Percentiles rank a stretch among this genome's conserved stretches.
Evolutionary conservation across 345 rosid genomes (phyloP).

Genomic region (Arabis hirsuta): DNA sequence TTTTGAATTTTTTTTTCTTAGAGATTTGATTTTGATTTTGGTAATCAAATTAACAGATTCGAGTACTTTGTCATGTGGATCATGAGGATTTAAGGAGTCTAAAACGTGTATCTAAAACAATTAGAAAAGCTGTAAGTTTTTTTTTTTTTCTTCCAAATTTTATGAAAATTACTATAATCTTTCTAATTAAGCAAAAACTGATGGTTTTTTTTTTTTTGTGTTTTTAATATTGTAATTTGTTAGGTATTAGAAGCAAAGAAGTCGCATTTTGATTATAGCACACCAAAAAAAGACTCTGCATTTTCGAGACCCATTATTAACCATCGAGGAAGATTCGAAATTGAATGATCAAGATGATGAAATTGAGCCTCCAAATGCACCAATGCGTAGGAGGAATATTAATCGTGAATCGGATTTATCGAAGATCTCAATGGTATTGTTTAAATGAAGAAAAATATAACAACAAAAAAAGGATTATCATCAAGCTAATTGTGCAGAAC

Average conservation of each 20-base stretch:
- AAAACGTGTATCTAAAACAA: constrained; percentile 37
- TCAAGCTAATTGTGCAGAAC: constrained; percentile 27
- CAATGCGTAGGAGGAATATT: constrained; percentile 15
- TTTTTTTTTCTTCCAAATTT: neutral
- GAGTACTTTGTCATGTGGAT: constrained; percentile 42
- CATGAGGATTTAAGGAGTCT: constrained; percentile 37
- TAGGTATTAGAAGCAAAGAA: constrained; percentile 38
- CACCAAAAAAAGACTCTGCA: constrained; percentile 34
- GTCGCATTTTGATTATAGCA: constrained; percentile 42
- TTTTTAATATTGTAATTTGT: neutral
- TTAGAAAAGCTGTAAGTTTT: constrained; percentile 35
- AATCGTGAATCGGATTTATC: constrained; percentile 29
- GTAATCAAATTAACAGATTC: constrained; percentile 34
- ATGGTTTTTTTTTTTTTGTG: neutral
- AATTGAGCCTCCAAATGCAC: constrained; percentile 41
- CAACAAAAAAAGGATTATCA: neutral
- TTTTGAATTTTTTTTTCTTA: neutral
- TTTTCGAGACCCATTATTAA: constrained; percentile 18
- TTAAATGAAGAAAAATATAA: constrained; percentile 27
- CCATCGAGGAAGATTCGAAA: neutral
- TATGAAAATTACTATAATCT: neutral
- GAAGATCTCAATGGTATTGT: constrained; percentile 37
- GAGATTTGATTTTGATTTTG: neutral
- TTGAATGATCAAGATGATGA: constrained; percentile 25
- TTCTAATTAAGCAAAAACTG: constrained; percentile 9